Evolutionary conservation across 176 grass and related monocot species (phyloP), one percentile per base, ranked within the genome.

Genomic region (Urochloa ruziziensis): DNA sequence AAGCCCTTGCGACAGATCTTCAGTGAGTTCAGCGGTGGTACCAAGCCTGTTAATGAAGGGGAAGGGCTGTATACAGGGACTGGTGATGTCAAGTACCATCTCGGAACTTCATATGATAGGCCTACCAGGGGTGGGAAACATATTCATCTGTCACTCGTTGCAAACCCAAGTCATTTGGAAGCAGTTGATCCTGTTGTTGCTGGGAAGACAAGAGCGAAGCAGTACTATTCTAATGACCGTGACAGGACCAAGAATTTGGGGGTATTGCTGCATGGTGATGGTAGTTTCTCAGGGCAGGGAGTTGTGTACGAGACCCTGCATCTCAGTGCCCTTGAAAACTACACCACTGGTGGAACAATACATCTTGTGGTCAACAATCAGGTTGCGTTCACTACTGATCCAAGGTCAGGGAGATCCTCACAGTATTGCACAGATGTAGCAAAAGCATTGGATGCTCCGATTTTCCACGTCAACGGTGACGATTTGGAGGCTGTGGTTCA

Each of bases 401-500:
- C 89, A 42, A 79, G 33, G 33, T 84, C 89, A 21, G 89, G 92
- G 78, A 94, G 92, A 69, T 94, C 92, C 79, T 94, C 92, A 3
- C 87, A 89, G 60, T 94, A 94, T 74, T 94, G 92, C 43, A 94
- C 92, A 48, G 92, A 94, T 75, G 92, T 94, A 49, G 93, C 93
- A 8, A 94, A 94, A 83, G 93, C 93, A 40, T 81, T 95, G 63
- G 77, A 86, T 80, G 89, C 78, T 57, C 96, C 96, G 1, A 99
- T 99, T 74, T 99, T 99, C 85, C 96, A 99, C 62, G 96, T 96
- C 23, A 96, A 99, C 5, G 96, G 96, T 67, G 96, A 99, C 70
- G 96, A 96, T 65, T 92, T 99, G 89, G 96, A 96, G 90, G 93
- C 93, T 14, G 96, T 96, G 49, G 96, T 96, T 70, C 91, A 67